These are phyloP conservation scores for Penicillium decumbens DNA, from an alignment of 2,329 filamentous ascomycete genomes.

Conservation along the genomic window DNA sequence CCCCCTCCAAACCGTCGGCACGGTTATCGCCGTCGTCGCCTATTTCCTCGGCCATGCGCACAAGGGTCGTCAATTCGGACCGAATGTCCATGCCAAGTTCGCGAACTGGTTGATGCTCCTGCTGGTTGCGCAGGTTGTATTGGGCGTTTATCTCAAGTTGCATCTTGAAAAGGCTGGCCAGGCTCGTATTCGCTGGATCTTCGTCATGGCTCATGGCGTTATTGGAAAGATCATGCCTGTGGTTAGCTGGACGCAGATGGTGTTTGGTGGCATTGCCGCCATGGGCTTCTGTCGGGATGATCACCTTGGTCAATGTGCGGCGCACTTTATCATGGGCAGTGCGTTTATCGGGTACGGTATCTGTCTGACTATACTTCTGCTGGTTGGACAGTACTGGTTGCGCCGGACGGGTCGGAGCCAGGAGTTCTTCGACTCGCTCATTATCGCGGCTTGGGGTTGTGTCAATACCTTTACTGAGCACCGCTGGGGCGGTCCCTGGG, in stretches of 20 bases:
- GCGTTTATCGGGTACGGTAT: constrained; percentile 95
- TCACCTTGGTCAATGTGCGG: constrained; percentile 84
- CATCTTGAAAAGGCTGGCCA: constrained; percentile 83
- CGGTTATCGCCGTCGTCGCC: constrained; percentile 70
- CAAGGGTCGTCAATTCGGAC: constrained; percentile 77
- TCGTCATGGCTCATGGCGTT: constrained; percentile 71
- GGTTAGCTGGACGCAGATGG: constrained; percentile 84
- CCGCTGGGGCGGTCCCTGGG: constrained; percentile 85
- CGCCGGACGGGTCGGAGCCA: constrained; percentile 77
- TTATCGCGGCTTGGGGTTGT: constrained; percentile 93
- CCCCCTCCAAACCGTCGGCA: constrained; percentile 72
- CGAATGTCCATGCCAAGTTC: constrained; percentile 76
- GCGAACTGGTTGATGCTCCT: constrained; percentile 76
- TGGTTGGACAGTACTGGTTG: constrained; percentile 86
- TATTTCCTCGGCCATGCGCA: constrained; percentile 92
- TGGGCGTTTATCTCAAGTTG: constrained; percentile 83
- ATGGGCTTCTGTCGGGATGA: constrained; percentile 90
- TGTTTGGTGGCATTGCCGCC: constrained; percentile 90
- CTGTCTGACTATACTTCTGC: constrained; percentile 74
- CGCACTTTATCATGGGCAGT: constrained; percentile 98
- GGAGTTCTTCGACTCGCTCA: constrained; percentile 89
- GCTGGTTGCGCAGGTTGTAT: constrained; percentile 67
- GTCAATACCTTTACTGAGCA: constrained; percentile 99
- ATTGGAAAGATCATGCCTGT: constrained; percentile 84
- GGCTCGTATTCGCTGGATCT: constrained; percentile 66